Percentiles rank a stretch among this genome's conserved stretches.
phyloP scores from a whole-genome alignment of 208 protist genomes.

The Crithidia sp. region DNA sequence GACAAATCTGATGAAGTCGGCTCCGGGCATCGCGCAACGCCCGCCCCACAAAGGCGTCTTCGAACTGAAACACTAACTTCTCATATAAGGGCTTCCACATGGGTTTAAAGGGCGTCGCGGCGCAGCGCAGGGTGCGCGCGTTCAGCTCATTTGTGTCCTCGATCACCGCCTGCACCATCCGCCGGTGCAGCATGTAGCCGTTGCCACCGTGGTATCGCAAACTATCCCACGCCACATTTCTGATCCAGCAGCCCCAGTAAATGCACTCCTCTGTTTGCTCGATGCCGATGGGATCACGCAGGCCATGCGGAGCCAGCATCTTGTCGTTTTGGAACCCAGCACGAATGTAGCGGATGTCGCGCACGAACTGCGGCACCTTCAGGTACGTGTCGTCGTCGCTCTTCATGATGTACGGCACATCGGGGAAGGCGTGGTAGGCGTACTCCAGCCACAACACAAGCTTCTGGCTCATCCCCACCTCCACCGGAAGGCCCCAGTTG shows the following conservation, averaged over 20 bases:
- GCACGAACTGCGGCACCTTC: conserved; percentile 42
- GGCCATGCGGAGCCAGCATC: background rate
- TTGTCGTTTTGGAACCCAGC: background rate
- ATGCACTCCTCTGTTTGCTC: conserved; percentile 3
- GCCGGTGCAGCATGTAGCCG: conserved; percentile 7
- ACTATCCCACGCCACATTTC: background rate
- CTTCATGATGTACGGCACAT: conserved; percentile 34
- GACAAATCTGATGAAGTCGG: background rate
- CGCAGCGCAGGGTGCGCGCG: background rate
- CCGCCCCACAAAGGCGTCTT: conserved; percentile 12
- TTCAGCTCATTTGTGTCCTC: background rate
- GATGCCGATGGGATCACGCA: background rate
- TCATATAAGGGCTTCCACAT: background rate
- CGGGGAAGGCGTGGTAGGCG: conserved; percentile 26
- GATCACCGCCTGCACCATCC: background rate
- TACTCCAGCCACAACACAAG: conserved; percentile 33
- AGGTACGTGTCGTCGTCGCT: conserved; percentile 49
- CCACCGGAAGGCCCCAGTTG: conserved; percentile 30
- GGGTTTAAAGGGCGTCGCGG: background rate
- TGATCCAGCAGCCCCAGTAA: background rate
- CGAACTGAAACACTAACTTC: background rate
- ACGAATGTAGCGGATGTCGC: conserved; percentile 30
- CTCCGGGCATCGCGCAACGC: background rate
- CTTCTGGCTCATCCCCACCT: conserved; percentile 41
- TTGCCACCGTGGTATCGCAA: background rate